Evolutionary conservation across 768 basidiomycete species (phyloP).

Genomic region (Suillus tomentosus): DNA sequence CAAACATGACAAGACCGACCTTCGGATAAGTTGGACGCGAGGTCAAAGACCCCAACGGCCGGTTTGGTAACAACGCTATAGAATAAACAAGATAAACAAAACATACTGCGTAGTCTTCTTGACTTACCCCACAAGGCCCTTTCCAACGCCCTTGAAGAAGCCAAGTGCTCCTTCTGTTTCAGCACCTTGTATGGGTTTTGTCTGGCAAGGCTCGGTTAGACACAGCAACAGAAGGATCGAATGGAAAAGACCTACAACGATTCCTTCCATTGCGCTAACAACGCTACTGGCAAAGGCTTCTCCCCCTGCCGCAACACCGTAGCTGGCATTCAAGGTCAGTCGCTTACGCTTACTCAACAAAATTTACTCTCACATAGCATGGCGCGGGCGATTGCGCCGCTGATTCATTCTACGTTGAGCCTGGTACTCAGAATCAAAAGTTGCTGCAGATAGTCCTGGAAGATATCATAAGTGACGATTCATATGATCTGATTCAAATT

Average conservation of each 20-base stretch:
- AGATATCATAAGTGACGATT: constrained; percentile 2
- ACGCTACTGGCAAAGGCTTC: constrained; percentile 93
- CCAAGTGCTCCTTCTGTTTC: constrained; percentile 92
- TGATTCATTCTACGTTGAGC: constrained; percentile 84
- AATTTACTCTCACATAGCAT: constrained; percentile 72
- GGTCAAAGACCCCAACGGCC: constrained; percentile 93
- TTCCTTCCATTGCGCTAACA: constrained; percentile 94
- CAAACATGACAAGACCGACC: constrained; percentile 44
- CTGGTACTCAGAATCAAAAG: constrained; percentile 96
- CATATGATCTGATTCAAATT: neutral
- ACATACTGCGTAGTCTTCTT: constrained; percentile 5
- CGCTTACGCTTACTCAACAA: neutral
- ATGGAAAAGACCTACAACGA: constrained; percentile 60
- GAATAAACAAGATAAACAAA: constrained; percentile 3
- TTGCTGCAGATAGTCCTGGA: constrained; percentile 91
- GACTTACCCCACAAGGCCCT: constrained; percentile 87
- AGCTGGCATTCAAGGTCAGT: constrained; percentile 45
- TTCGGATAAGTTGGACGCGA: constrained; percentile 93
- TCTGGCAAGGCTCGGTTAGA: constrained; percentile 44
- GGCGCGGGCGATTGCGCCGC: constrained; percentile 91
- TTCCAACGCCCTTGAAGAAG: constrained; percentile 98
- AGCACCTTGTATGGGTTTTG: constrained; percentile 97
- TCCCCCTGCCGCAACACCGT: constrained; percentile 94
- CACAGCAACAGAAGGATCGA: constrained; percentile 7
- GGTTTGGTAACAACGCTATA: constrained; percentile 91